Conservation (phyloP, 2,329 filamentous ascomycete species). For the Phaeosphaeriaceae sp. region DNA sequence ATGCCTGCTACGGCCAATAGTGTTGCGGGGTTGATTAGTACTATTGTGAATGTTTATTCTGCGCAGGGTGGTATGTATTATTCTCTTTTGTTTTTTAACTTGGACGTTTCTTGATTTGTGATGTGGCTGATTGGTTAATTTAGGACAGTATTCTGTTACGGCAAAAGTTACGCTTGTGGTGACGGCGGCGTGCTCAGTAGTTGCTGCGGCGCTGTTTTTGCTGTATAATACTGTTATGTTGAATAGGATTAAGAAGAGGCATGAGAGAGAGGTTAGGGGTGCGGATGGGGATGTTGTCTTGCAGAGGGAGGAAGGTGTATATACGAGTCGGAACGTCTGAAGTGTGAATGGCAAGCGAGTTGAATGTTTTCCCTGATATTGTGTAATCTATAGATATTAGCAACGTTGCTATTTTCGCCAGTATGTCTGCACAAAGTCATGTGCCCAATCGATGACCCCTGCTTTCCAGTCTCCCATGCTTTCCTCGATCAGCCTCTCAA, state of each 20-base stretch:
- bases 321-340: no score
- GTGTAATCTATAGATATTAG: no score
- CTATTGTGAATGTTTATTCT: slow-evolving; percentile 58
- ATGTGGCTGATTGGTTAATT: no score
- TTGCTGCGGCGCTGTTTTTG: slow-evolving; percentile 41
- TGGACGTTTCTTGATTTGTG: no score
- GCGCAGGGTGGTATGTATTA: slow-evolving; percentile 52
- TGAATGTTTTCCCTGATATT: no score
- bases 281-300: no score
- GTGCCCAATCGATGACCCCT: slow-evolving; percentile 91
- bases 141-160: slow-evolving; percentile 45
- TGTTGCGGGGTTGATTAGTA: slow-evolving; percentile 58
- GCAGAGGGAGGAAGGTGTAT: no score
- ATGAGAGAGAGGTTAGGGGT: slow-evolving; percentile 38
- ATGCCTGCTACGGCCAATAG: slow-evolving; percentile 54
- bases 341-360: no score
- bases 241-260: slow-evolving; percentile 36
- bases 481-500: slow-evolving; percentile 89
- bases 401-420: slow-evolving; percentile 75
- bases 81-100: no score
- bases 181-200: slow-evolving; percentile 44
- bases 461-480: slow-evolving; percentile 83
- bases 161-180: slow-evolving; percentile 50
- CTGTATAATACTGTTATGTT: slow-evolving; percentile 49
- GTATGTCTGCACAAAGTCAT: slow-evolving; percentile 85